Evolutionary conservation across 139 green algal genomes (phyloP), one percentile per base, ranked within the genome.

Genomic region (Dunaliella primolecta): DNA sequence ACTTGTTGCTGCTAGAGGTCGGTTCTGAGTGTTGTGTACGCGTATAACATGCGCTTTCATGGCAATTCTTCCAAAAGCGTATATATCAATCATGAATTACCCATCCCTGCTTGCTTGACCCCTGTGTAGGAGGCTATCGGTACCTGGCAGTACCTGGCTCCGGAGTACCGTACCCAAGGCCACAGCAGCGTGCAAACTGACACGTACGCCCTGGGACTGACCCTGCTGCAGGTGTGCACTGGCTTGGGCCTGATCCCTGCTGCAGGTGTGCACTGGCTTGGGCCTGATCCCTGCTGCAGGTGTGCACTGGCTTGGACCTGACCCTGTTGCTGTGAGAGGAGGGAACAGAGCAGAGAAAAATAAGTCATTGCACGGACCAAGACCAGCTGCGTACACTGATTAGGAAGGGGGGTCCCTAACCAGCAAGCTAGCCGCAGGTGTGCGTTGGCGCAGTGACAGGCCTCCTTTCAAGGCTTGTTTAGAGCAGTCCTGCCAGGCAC

Each of bases 71-170:
- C n/a, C n/a, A n/a, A n/a, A n/a, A n/a, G n/a, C n/a, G n/a, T n/a
- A n/a, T n/a, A n/a, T n/a, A n/a, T n/a, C n/a, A n/a, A n/a, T n/a
- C n/a, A n/a, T n/a, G n/a, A n/a, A n/a, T n/a, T n/a, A n/a, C n/a
- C n/a, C n/a, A n/a, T 64, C 46, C 46, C 7, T 64, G 46, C 46
- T 25, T 64, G 46, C 46, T 64, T 64, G 46, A 15, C 7, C 46
- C 46, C 46, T 64, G 15, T 64, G 46, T 64, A 75, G 36, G 84
- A 83, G 81, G 87, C 87, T 3, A 57, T 91, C 31, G 88, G 88
- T 56, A 89, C 85, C 20, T 91, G 88, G 88, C 81, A 70, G 36
- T 91, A 91, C 85, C 85, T 91, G 33, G 88, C 88, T 24, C 88
- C 88, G 23, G 88, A 91, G 88, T 89, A 89, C 85, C 89, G 88